These are phyloP conservation scores for Eruca vesicaria DNA, from an alignment of 441 rosid genomes.

Conservation along the genomic window DNA sequence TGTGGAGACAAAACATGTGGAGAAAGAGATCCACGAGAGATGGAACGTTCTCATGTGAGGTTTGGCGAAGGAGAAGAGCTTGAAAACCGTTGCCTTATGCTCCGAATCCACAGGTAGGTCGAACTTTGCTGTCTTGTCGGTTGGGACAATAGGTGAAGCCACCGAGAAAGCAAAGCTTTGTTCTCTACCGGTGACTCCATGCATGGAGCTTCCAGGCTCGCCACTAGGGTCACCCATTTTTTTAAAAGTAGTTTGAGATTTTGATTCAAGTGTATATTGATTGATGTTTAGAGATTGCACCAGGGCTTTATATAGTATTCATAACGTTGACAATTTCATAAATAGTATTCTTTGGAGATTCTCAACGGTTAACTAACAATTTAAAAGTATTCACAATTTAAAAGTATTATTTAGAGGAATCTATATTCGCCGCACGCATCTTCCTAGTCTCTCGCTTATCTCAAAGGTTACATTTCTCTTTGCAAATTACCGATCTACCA, in stretches of 20 bases:
- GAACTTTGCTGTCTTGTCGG: constrained; percentile 63
- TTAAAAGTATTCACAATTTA: constrained; percentile 4
- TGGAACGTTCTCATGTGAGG: constrained; percentile 89
- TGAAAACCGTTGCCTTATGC: constrained; percentile 69
- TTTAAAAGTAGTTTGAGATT: not conserved
- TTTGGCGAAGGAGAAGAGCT: constrained; percentile 59
- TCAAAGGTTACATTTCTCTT: constrained; percentile 24
- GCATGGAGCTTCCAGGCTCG: constrained; percentile 81
- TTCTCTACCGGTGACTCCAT: constrained; percentile 79
- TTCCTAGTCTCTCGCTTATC: constrained; percentile 22
- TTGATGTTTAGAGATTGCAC: constrained; percentile 2
- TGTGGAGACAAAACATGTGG: constrained; percentile 75
- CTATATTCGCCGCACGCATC: constrained; percentile 58
- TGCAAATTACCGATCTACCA: not conserved
- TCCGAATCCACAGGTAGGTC: constrained; percentile 66
- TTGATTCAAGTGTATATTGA: not conserved
- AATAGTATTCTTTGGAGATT: constrained; percentile 42
- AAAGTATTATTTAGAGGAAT: constrained; percentile 31
- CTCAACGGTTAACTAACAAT: constrained; percentile 43
- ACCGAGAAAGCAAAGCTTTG: constrained; percentile 63
- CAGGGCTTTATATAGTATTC: constrained; percentile 36
- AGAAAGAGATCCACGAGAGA: constrained; percentile 88
- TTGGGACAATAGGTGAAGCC: constrained; percentile 52
- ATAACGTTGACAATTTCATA: constrained; percentile 37
- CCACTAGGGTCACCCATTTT: constrained; percentile 54